Base-by-base conservation (phyloP, 306 rosid genomes). In the Acacia acuminata region DNA sequence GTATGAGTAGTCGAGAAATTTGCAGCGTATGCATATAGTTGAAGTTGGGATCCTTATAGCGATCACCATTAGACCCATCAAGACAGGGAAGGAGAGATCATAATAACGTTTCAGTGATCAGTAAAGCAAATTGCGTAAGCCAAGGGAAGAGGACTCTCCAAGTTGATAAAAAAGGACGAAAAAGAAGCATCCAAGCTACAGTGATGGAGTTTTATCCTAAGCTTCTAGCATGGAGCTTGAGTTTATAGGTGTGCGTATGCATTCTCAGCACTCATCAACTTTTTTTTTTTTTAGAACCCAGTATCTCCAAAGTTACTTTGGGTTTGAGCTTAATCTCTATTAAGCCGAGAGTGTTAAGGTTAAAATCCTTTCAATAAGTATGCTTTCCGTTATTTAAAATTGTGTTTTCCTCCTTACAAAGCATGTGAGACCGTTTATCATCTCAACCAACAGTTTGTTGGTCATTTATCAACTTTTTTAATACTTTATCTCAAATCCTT, bases 331-430 rank as follows among this genome's bases (percentile, higher is more conserved):
- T 38, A 38, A 38, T 38, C 8, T 38, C 1, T 38, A 1, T 38
- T 1, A 4, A 1, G 8, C 1, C 1, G 0, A 0, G 42, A 38
- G 1, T 1, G 0, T 38, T 38, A 38, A 0, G 8, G 1, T 38
- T 38, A 38, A 38, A 36, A 5, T 1, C 7, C 1, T 36, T 4
- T 4, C 1, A 36, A 5, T 36, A 36, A 36, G 1, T 5, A 5
- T 4, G 1, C 7, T 5, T 36, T 0, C 5, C 0, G 40, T 1
- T 27, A 0, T 4, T 36, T 5, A 36, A 36, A 36, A 0, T 36
- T 38, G 8, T 38, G 1, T 38, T 38, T 1, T 38, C 1, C 8
- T 38, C 0, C 8, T 38, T 38, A 38, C 1, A 0, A 4, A 7
- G 0, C 6, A 38, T 7, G 0, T 38, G 42, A 38, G 42, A 38